phyloP scores from a whole-genome alignment of 768 basidiomycete species.

The Rhizopogon vulgaris region DNA sequence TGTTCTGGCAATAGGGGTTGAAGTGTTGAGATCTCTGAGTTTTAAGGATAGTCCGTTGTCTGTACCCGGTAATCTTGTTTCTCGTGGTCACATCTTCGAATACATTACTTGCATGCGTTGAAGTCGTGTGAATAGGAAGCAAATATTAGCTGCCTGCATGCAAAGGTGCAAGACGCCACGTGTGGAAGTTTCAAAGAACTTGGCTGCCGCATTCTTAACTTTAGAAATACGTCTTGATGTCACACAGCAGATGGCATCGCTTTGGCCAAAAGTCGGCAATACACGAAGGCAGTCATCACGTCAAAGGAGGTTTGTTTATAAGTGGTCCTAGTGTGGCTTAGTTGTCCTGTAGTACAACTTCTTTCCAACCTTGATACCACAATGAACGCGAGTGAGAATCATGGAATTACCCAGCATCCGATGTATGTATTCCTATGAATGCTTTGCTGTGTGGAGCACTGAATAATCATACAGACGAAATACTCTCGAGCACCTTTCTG shows the following conservation, averaged over 20 bases:
- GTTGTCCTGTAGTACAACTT: neutral
- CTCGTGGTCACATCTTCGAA: neutral
- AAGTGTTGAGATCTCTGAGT: neutral
- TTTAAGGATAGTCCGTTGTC: neutral
- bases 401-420: neutral
- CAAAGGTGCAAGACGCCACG: neutral
- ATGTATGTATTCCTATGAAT: neutral
- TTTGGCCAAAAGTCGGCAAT: neutral
- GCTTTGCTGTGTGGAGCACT: neutral
- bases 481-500: neutral
- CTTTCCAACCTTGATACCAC: neutral
- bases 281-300: neutral
- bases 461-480: neutral
- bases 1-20: too few species aligned
- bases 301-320: slow-evolving; percentile 2
- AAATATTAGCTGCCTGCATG: neutral
- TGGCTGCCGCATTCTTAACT: neutral
- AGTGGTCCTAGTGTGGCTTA: neutral
- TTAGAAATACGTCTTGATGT: neutral
- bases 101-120: neutral
- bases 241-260: slow-evolving; percentile 4
- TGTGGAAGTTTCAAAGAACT: neutral
- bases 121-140: slow-evolving; percentile 1
- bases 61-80: neutral
- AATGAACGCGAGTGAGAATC: neutral